Percentiles rank a stretch among this genome's conserved stretches.
Conservation (phyloP, 139 green algal species). For the Pseudopediastrum boryanum region DNA sequence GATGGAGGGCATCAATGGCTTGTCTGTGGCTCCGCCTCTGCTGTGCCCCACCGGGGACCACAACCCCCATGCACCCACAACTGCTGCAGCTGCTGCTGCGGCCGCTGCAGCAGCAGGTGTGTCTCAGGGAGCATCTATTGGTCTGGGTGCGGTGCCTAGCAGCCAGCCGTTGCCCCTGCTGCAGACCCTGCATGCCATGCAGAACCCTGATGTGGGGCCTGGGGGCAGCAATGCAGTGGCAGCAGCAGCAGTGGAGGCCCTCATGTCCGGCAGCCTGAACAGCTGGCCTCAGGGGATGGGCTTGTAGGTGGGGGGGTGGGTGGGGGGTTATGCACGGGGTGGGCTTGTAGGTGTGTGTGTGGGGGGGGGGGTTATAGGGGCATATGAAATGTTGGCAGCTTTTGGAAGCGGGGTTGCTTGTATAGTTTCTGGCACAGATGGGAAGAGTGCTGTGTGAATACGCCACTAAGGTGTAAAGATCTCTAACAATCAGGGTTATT, state of each 20-base stretch:
- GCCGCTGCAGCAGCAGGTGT: constrained; percentile 32
- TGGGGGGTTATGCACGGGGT: too few species aligned
- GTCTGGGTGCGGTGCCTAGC: constrained; percentile 7
- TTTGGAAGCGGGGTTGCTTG: too few species aligned
- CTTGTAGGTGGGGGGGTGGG: too few species aligned
- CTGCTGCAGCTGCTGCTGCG: constrained; percentile 25
- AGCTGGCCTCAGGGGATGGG: too few species aligned
- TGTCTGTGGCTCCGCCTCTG: constrained; percentile 32
- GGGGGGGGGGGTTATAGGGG: too few species aligned
- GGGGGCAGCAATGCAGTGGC: not conserved
- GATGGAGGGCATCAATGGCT: constrained; percentile 25
- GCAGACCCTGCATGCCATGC: constrained; percentile 28
- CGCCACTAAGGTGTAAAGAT: too few species aligned
- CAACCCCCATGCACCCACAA: constrained; percentile 30
- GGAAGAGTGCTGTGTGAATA: too few species aligned
- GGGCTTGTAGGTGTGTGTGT: too few species aligned
- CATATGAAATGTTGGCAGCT: too few species aligned
- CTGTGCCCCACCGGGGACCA: constrained; percentile 33
- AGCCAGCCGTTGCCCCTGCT: constrained; percentile 17
- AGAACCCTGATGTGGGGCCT: not conserved
- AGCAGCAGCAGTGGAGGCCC: not conserved
- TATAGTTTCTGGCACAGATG: too few species aligned
- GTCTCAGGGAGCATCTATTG: constrained; percentile 33
- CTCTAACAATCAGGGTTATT: too few species aligned
- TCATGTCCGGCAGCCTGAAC: too few species aligned